Conservation (phyloP, 2,329 filamentous ascomycete genomes). For the Pyrenochaeta sp. region DNA sequence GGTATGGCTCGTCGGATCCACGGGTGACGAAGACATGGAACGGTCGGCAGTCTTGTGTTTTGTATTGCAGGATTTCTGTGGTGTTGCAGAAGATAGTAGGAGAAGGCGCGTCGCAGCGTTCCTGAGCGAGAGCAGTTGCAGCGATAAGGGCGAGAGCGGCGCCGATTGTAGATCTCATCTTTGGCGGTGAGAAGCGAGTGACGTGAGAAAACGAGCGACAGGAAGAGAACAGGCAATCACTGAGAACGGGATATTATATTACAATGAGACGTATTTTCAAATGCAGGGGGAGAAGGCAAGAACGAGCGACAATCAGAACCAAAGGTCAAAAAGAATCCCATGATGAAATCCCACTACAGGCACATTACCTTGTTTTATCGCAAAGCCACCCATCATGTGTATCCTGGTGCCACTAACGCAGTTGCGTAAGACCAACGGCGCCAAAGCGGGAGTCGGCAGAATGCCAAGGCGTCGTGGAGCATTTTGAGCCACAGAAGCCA, state of each 20-base stretch:
- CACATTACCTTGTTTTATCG: constrained; percentile 20
- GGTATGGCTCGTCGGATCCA: constrained; percentile 40
- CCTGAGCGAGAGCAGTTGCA: constrained; percentile 23
- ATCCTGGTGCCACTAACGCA: constrained; percentile 5
- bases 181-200: not conserved
- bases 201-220: constrained; percentile 1
- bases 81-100: constrained; percentile 32
- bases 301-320: not conserved
- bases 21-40: constrained; percentile 39
- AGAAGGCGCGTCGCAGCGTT: constrained; percentile 34
- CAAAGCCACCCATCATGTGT: not conserved
- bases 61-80: constrained; percentile 30
- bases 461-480: constrained; percentile 15
- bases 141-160: constrained; percentile 14
- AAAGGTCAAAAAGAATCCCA: not conserved
- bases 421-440: constrained; percentile 6
- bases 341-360: constrained; percentile 13
- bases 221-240: not conserved
- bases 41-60: constrained; percentile 30
- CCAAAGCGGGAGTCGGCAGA: constrained; percentile 23
- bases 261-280: not conserved
- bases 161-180: constrained; percentile 18
- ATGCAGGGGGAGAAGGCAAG: constrained; percentile 1
- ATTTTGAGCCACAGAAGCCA: constrained; percentile 17
- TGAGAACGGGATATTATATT: not conserved